phyloP scores from a whole-genome alignment of 805 yeast genomes.

The Candida silvicultrix region DNA sequence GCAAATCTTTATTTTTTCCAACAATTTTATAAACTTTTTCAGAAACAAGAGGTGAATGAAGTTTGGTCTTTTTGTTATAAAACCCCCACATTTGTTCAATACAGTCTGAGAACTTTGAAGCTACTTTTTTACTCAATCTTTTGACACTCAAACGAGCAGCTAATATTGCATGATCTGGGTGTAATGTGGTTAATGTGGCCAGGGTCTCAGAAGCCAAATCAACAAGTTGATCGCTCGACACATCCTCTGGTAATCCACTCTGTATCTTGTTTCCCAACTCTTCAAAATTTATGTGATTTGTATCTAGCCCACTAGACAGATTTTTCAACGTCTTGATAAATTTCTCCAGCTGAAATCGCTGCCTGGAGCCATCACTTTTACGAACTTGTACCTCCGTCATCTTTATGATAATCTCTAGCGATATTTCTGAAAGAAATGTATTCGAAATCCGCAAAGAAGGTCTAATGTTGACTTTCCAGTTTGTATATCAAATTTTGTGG shows the following conservation, averaged over 20 bases:
- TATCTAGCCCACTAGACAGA: not conserved
- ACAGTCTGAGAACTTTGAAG: slow-evolving; percentile 75
- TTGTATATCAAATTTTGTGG: not conserved
- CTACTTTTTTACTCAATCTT: slow-evolving; percentile 89
- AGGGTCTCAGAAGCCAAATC: slow-evolving; percentile 91
- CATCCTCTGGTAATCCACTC: slow-evolving; percentile 73
- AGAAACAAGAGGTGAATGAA: slow-evolving; percentile 56
- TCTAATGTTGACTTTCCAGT: too few species aligned
- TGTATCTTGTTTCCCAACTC: not conserved
- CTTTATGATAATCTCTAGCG: too few species aligned
- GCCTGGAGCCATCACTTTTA: not conserved
- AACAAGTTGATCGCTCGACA: slow-evolving; percentile 78
- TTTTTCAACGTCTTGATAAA: not conserved
- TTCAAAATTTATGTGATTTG: not conserved
- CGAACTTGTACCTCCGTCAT: not conserved
- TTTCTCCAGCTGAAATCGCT: not conserved
- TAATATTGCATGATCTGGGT: slow-evolving; percentile 90
- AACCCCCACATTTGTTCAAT: slow-evolving; percentile 67
- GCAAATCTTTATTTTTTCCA: slow-evolving; percentile 50
- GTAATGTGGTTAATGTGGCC: slow-evolving; percentile 94
- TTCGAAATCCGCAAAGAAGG: too few species aligned
- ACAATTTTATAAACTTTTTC: slow-evolving; percentile 59
- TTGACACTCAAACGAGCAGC: slow-evolving; percentile 97
- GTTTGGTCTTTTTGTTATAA: slow-evolving; percentile 71
- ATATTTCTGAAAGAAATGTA: too few species aligned